These are phyloP conservation scores for Debaryomyces tyrocola DNA, from an alignment of 805 yeast genomes.

Conservation along the genomic window DNA sequence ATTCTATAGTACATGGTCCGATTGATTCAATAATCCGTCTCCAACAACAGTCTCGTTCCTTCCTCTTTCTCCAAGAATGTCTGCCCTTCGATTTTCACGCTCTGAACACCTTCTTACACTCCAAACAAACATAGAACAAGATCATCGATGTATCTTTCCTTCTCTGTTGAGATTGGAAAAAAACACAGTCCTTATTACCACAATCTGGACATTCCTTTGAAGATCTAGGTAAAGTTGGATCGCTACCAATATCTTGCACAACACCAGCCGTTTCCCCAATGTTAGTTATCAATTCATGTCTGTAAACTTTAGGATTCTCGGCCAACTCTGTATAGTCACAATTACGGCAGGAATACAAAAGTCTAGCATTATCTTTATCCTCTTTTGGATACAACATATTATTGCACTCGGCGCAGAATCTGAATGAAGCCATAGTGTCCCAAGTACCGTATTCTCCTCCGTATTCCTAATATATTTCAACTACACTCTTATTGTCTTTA, in stretches of 20 bases:
- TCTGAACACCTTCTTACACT: constrained; percentile 76
- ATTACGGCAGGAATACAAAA: constrained; percentile 90
- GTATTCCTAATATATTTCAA: too few species aligned
- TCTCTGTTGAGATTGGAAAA: constrained; percentile 94
- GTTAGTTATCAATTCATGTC: constrained; percentile 89
- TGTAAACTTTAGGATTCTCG: constrained; percentile 79
- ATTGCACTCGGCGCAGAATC: constrained; percentile 96
- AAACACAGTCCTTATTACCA: constrained; percentile 85
- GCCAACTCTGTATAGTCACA: constrained; percentile 94
- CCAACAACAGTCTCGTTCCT: not conserved
- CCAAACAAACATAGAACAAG: constrained; percentile 85
- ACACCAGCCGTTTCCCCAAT: constrained; percentile 97
- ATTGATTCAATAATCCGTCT: not conserved
- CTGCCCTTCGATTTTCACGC: constrained; percentile 10
- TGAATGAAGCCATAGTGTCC: constrained; percentile 75
- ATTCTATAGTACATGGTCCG: not conserved
- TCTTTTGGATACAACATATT: constrained; percentile 98
- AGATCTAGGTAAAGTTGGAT: constrained; percentile 96
- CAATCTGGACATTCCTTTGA: constrained; percentile 93
- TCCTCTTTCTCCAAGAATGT: constrained; percentile 21
- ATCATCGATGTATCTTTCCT: constrained; percentile 95
- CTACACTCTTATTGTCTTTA: not conserved
- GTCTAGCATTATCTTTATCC: constrained; percentile 73
- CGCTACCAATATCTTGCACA: constrained; percentile 91
- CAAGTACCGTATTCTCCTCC: not conserved